Evolutionary conservation across 2,329 filamentous ascomycete species (phyloP).

Genomic region (Fusarium sp.): DNA sequence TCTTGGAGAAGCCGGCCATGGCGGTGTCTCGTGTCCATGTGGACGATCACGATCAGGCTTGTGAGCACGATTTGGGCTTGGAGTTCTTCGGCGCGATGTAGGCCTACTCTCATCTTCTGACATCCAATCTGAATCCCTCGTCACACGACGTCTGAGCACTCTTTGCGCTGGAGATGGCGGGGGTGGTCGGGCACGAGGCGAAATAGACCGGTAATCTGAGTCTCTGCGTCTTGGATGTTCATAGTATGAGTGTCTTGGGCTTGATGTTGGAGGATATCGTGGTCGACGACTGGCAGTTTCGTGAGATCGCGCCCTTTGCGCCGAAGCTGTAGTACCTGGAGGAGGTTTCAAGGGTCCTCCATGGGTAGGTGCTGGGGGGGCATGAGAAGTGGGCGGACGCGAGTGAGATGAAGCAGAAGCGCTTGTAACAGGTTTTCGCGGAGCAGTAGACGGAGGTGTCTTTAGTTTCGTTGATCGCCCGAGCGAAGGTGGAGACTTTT

Average conservation of each 20-base stretch:
- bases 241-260: slow-evolving; percentile 32
- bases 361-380: neutral
- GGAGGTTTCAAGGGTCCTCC: slow-evolving; percentile 21
- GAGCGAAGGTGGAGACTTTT: slow-evolving; percentile 18
- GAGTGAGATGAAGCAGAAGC: slow-evolving; percentile 15
- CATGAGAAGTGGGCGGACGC: slow-evolving; percentile 32
- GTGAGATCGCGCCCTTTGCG: slow-evolving; percentile 39
- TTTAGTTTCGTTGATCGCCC: slow-evolving; percentile 37
- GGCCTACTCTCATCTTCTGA: slow-evolving; percentile 44
- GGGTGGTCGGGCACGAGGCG: slow-evolving; percentile 30
- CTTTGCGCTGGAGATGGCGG: slow-evolving; percentile 7
- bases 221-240: slow-evolving; percentile 26
- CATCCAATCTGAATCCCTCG: slow-evolving; percentile 39
- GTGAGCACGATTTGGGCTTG: slow-evolving; percentile 16
- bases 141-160: slow-evolving; percentile 28
- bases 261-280: slow-evolving; percentile 16
- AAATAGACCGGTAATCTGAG: slow-evolving; percentile 32
- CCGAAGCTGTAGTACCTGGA: neutral
- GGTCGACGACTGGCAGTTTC: slow-evolving; percentile 35
- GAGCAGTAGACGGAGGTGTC: slow-evolving; percentile 23
- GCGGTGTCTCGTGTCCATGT: slow-evolving; percentile 8
- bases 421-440: slow-evolving; percentile 15
- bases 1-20: slow-evolving; percentile 5
- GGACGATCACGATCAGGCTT: slow-evolving; percentile 8
- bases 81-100: slow-evolving; percentile 27